These are phyloP conservation scores for Hypoxylon fragiforme DNA, from an alignment of 495 filamentous ascomycete genomes.

Conservation along the genomic window DNA sequence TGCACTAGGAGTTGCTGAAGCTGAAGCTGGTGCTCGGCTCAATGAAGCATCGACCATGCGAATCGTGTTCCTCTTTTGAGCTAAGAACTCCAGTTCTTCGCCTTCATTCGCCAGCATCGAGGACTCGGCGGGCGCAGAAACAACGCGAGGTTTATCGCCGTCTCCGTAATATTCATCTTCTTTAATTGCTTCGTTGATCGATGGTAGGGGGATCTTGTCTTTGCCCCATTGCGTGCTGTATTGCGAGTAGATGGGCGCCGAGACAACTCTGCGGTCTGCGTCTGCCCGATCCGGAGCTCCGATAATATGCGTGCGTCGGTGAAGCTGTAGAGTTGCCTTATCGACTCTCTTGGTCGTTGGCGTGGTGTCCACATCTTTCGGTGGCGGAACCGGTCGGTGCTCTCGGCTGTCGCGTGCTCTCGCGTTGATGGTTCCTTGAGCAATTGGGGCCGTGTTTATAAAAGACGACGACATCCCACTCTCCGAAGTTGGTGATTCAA, in stretches of 20 bases:
- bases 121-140: conserved; percentile 35
- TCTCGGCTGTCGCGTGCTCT: conserved; percentile 45
- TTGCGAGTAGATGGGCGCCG: conserved; percentile 57
- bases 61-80: conserved; percentile 51
- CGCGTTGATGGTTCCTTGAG: conserved; percentile 10
- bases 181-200: conserved; percentile 52
- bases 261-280: conserved; percentile 49
- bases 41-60: conserved; percentile 51
- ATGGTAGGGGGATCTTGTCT: conserved; percentile 50
- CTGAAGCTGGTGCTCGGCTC: conserved; percentile 16
- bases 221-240: conserved; percentile 37
- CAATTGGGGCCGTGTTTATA: conserved; percentile 1
- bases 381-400: conserved; percentile 57
- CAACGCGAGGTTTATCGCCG: conserved; percentile 37
- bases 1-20: conserved; percentile 55
- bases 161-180: conserved; percentile 36
- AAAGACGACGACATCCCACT: background rate
- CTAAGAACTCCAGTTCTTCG: conserved; percentile 40
- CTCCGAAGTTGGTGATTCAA: conserved; percentile 5
- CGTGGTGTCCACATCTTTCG: conserved; percentile 51
- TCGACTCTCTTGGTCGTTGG: background rate
- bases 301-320: background rate
- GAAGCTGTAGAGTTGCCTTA: conserved; percentile 5
- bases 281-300: conserved; percentile 20
- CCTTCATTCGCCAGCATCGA: conserved; percentile 31